Evolutionary conservation across 2,329 filamentous ascomycete species (phyloP).

Genomic region (Achaetomium macrosporum): DNA sequence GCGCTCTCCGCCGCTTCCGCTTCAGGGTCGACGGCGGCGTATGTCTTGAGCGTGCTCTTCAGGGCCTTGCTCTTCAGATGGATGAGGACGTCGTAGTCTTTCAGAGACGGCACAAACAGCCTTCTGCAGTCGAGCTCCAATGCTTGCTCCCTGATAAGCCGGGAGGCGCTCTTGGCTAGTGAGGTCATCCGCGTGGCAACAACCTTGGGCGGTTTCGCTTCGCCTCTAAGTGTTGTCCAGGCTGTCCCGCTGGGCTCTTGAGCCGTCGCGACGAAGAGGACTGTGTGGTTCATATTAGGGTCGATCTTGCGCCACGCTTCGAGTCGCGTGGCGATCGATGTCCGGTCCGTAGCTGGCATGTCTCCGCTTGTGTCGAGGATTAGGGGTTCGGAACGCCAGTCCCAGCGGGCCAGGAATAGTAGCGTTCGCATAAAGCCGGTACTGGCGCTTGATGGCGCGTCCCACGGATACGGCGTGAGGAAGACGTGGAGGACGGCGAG

Average conservation of each 20-base stretch:
- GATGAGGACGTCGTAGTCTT: constrained; percentile 83
- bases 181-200: constrained; percentile 77
- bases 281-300: constrained; percentile 76
- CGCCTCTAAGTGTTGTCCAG: constrained; percentile 62
- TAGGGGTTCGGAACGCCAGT: constrained; percentile 81
- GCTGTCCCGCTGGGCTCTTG: constrained; percentile 71
- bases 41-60: constrained; percentile 34
- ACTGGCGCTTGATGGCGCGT: constrained; percentile 65
- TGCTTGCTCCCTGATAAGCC: constrained; percentile 50
- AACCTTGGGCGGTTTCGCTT: constrained; percentile 62
- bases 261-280: constrained; percentile 75
- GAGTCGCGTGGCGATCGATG: constrained; percentile 63
- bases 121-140: constrained; percentile 42
- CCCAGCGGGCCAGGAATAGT: constrained; percentile 76
- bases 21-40: constrained; percentile 29
- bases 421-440: constrained; percentile 79
- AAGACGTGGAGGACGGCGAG: constrained; percentile 74
- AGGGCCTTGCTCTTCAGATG: constrained; percentile 56
- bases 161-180: constrained; percentile 70
- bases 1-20: constrained; percentile 25
- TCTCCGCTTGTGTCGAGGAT: constrained; percentile 69
- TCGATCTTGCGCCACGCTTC: constrained; percentile 84
- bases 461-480: constrained; percentile 75
- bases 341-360: constrained; percentile 55
- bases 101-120: constrained; percentile 67